Percentiles rank a stretch among this genome's conserved stretches.
phyloP scores from a whole-genome alignment of 164 flowering plant species.

The Nymphaea colorata region DNA sequence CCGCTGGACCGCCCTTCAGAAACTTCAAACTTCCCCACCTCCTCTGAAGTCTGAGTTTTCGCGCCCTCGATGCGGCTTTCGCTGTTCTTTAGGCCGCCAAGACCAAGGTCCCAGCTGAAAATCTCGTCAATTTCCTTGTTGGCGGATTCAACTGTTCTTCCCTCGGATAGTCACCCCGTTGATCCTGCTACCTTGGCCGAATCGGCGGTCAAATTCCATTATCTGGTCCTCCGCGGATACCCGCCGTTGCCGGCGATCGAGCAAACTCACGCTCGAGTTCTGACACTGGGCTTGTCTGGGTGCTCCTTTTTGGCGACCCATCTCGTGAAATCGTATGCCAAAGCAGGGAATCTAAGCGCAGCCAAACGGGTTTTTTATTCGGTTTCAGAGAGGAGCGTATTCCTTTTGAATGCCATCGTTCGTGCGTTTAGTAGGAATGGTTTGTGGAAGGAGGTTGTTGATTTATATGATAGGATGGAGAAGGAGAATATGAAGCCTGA shows the following conservation, averaged over 20 bases:
- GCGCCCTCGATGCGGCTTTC: background rate
- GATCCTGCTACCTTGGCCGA: background rate
- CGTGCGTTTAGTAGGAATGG: constrained; percentile 11
- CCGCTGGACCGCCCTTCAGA: too few relatives aligned
- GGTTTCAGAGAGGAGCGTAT: constrained; percentile 10
- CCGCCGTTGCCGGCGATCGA: constrained; percentile 4
- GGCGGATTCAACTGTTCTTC: background rate
- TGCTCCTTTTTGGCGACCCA: constrained; percentile 18
- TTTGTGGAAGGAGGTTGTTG: constrained; percentile 12
- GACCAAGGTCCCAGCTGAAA: background rate
- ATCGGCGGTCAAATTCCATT: constrained; percentile 5
- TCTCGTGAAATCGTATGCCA: constrained; percentile 25
- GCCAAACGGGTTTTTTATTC: constrained; percentile 13
- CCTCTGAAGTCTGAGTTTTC: too few relatives aligned
- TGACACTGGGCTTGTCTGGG: constrained; percentile 7
- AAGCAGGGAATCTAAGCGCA: constrained; percentile 5
- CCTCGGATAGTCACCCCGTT: background rate
- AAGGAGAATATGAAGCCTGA: constrained; percentile 13
- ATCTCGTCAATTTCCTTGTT: background rate
- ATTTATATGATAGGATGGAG: constrained; percentile 16
- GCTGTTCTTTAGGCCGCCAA: background rate
- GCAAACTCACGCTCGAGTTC: constrained; percentile 17
- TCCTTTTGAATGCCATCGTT: constrained; percentile 18
- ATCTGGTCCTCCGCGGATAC: constrained; percentile 11
- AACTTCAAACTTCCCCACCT: too few relatives aligned